Evolutionary conservation across 345 rosid genomes (phyloP).

Genomic region (Physaria fendleri): DNA sequence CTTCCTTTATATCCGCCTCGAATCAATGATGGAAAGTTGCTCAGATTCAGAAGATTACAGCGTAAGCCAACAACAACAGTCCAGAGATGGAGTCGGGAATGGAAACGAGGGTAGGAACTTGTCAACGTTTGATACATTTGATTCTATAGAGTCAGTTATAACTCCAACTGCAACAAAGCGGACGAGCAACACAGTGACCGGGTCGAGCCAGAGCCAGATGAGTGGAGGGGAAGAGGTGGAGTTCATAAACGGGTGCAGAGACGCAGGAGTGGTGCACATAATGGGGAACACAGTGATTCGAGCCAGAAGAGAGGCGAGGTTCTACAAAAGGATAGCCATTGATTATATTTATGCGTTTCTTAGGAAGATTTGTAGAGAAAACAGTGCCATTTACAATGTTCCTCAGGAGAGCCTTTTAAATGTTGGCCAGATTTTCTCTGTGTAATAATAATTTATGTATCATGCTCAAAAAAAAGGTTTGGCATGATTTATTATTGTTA

Average conservation of each 20-base stretch:
- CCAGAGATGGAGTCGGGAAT: slow-evolving; percentile 7
- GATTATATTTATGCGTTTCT: slow-evolving; percentile 75
- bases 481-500: not conserved
- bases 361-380: slow-evolving; percentile 66
- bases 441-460: slow-evolving; percentile 27
- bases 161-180: not conserved
- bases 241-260: slow-evolving; percentile 48
- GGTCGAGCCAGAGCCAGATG: slow-evolving; percentile 43
- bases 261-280: slow-evolving; percentile 72
- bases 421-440: slow-evolving; percentile 70
- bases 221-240: slow-evolving; percentile 56
- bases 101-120: not conserved
- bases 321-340: slow-evolving; percentile 51
- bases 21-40: slow-evolving; percentile 71
- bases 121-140: slow-evolving; percentile 22
- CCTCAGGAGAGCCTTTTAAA: slow-evolving; percentile 72
- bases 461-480: not conserved
- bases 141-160: slow-evolving; percentile 12
- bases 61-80: slow-evolving; percentile 37
- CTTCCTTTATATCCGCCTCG: slow-evolving; percentile 53
- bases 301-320: slow-evolving; percentile 50
- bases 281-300: slow-evolving; percentile 58
- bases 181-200: slow-evolving; percentile 9
- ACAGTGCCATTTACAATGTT: slow-evolving; percentile 61
- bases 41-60: slow-evolving; percentile 79